Base-by-base conservation (phyloP, 2,329 filamentous ascomycete species). In the Helminthosporium solani region DNA sequence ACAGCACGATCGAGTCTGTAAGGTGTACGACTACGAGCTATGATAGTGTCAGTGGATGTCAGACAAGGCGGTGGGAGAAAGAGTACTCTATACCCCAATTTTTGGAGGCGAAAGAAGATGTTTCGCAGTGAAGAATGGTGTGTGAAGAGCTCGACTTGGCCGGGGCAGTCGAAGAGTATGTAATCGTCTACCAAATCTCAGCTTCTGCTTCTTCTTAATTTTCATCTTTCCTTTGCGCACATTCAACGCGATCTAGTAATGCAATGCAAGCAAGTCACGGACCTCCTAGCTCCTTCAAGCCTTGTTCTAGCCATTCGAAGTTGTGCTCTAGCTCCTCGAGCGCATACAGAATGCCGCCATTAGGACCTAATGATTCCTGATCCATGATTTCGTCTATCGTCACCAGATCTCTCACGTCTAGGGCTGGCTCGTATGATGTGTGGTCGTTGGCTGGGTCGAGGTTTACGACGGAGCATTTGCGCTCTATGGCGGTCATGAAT, bases 371-470 rank as follows among this genome's bases (percentile, higher is more conserved):
- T 45, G 86, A 82, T 64, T 97, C 91, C 50, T 92, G 87, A 36
- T 85, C 81, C 94, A 99, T 99, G 48, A 97, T 88, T 52, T 96
- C 90, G 59, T 99, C 94, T 7, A 99, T 78, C 7, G 90, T 95
- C 28, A 97, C 83, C 1, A 99, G 76, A 46, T 87, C 83, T 50
- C 94, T 86, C 44, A 99, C 92, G 65, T 99, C 94, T 57, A 99
- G 80, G 4, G 91, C 91, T 61, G 86, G 90, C 16, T 87, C 85
- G 70, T 97, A 99, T 51, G 83, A 88, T 1, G 90, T 94, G 49
- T 86, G 85, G 64, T 97, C 92, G 76, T 99, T 99, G 44, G 94
- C 94, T 20, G 94, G 94, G 73, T 99, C 94, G 56, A 99, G 85
- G 68, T 99, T 99, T 48, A 96, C 89, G 30, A 97, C 85, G 14